Evolutionary conservation across 768 basidiomycete species (phyloP), one percentile per base, ranked within the genome.

Genomic region (Tricholomella constricta): DNA sequence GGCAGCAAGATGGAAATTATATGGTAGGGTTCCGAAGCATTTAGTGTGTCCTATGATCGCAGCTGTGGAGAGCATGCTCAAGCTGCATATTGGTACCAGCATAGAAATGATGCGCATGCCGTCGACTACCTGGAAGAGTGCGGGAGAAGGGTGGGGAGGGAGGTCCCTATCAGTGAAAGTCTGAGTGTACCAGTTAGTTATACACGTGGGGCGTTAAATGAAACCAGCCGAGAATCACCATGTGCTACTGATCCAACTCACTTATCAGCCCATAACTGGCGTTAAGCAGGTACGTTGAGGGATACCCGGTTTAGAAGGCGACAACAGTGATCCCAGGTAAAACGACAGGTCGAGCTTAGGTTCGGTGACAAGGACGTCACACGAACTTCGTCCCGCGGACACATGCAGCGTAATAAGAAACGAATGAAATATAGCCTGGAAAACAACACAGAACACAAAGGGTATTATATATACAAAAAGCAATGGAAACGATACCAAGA

Each of bases 1-100:
- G 5, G 79, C 80, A 29, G 75, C 68, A 32, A 83, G 69, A 6
- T 75, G 79, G 64, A 82, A 78, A 57, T 75, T 74, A 55, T 64
- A 69, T 14, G 69, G 55, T 20, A 74, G 38, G 59, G 47, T 44
- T 45, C 23, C 15, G n/a, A 27, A 6, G n/a, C 22, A 7, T 23
- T 23, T n/a, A 10, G 25, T 34, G 25, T 38, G 20, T 26, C 41
- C 27, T 14, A 31, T 45, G 42, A 25, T 31, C 11, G 31, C 15
- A 20, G 36, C 27, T 27, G 37, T 38, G 11, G 23, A 32, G 14
- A 20, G 38, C 27, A 47, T 25, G 10, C 1, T 23, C 7, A 42
- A 9, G 11, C 14, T 14, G 38, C 26, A 22, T 14, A 49, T 20
- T 27, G 27, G 15, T 9, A 25, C 17, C 17, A 32, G 27, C 17